phyloP scores from a whole-genome alignment of 2,329 filamentous ascomycete species.

The Calonectria honghensis region DNA sequence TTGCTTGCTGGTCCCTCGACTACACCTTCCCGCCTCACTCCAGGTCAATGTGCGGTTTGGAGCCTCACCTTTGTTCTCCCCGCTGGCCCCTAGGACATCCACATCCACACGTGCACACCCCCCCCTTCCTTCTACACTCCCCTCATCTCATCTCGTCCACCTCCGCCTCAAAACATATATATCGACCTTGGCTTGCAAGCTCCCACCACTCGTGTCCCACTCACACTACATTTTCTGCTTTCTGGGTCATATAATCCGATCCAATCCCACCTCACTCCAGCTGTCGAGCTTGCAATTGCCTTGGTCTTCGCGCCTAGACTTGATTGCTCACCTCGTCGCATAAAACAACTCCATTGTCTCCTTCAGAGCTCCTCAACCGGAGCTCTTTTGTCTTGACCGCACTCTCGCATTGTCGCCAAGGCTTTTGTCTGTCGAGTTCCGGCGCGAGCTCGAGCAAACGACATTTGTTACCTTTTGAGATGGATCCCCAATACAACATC shows the following conservation, averaged over 20 bases:
- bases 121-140: neutral
- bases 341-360: constrained; percentile 1
- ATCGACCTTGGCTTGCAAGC: constrained; percentile 24
- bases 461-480: constrained; percentile 29
- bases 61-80: constrained; percentile 51
- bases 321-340: constrained; percentile 40
- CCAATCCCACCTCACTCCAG: constrained; percentile 44
- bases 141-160: constrained; percentile 25
- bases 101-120: constrained; percentile 17
- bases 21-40: constrained; percentile 54
- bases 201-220: constrained; percentile 30
- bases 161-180: constrained; percentile 31
- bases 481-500: constrained; percentile 46
- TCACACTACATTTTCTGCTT: constrained; percentile 37
- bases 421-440: constrained; percentile 32
- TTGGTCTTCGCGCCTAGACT: constrained; percentile 24
- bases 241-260: constrained; percentile 35
- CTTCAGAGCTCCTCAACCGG: constrained; percentile 21
- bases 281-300: constrained; percentile 42
- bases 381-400: constrained; percentile 23
- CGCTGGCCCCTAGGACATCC: constrained; percentile 20
- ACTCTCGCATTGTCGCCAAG: constrained; percentile 17
- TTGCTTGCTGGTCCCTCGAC: constrained; percentile 40
- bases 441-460: constrained; percentile 28
- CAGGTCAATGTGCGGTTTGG: constrained; percentile 53